Base-by-base conservation (phyloP, 257 asterid genomes). In the Dorcoceras hygrometricum region DNA sequence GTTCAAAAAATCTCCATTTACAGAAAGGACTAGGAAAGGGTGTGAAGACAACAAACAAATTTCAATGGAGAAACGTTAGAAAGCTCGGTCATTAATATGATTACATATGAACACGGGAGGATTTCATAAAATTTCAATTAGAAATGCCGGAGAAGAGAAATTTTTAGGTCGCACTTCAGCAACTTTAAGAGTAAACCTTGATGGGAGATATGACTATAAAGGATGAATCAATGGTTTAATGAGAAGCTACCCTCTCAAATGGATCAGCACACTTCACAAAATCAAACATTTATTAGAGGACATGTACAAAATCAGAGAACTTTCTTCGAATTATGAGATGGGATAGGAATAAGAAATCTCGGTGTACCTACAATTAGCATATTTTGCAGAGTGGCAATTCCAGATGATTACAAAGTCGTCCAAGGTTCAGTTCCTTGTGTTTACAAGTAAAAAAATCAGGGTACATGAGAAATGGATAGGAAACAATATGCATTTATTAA, bases 401-500 rank as follows among this genome's bases (percentile, higher is more conserved):
- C 10, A 19, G 48, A 59, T 4, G 6, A 51, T 53, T 57, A 54
- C 31, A 53, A 28, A 46, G 18, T 29, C 23, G 22, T 54, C 12
- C 28, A 54, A 29, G n/a, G 19, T 46, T 31, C 23, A 56, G 6
- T 1, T 20, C 4, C 23, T 11, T 22, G 23, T 28, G 5, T 8
- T 2, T 23, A 24, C 11, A 27, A 20, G 5, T 3, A 24, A 16
- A 39, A 10, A 48, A 12, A 7, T 60, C 24, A 14, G 10, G 18
- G 0, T 27, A 29, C 24, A 67, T 8, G 34, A 32, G n/a, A 32
- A 32, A 12, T 23, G 6, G 55, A 34, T 67, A 31, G 24, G 66
- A 73, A 54, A 12, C 16, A 28, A 51, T 24, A 19, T 14, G 43
- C 82, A 57, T 63, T 22, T 19, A 66, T 57, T 64, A 32, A 70